Evolutionary conservation across 441 rosid species (phyloP).

Genomic region (Pelargonium fulgidum): DNA sequence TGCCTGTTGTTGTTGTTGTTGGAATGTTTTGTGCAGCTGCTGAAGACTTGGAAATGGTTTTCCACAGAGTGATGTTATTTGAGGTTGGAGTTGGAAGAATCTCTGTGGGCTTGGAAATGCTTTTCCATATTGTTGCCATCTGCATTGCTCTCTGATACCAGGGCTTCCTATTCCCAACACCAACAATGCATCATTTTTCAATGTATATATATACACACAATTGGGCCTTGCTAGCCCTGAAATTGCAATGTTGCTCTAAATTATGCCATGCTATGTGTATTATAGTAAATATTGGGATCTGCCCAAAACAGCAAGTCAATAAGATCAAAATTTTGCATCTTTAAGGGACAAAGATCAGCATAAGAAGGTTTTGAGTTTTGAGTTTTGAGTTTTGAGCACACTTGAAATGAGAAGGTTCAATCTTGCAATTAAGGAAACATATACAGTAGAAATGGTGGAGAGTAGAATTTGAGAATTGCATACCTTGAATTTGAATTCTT

Average conservation of each 20-base stretch:
- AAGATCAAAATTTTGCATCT: neutral
- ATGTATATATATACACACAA: too few relatives aligned
- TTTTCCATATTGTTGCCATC: neutral
- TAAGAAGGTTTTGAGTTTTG: too few relatives aligned
- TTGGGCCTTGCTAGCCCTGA: too few relatives aligned
- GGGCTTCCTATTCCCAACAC: neutral
- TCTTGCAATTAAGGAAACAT: too few relatives aligned
- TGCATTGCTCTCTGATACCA: conserved; percentile 5
- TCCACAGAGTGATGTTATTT: conserved; percentile 4
- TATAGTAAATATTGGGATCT: too few relatives aligned
- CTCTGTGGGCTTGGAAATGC: neutral
- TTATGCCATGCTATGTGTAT: too few relatives aligned
- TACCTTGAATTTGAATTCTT: conserved; percentile 6
- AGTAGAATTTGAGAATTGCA: neutral
- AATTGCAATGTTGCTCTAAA: too few relatives aligned
- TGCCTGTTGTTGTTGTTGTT: neutral
- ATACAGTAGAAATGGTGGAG: too few relatives aligned
- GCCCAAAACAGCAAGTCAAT: neutral
- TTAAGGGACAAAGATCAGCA: too few relatives aligned
- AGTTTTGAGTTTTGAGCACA: too few relatives aligned
- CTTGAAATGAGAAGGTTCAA: too few relatives aligned
- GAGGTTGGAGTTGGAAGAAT: neutral
- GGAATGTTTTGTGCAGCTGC: neutral
- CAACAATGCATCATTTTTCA: neutral
- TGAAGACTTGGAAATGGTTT: conserved; percentile 5